These are phyloP conservation scores for Quambalaria eucalypti DNA, from an alignment of 1,284 basidiomycete species.

Conservation along the genomic window DNA sequence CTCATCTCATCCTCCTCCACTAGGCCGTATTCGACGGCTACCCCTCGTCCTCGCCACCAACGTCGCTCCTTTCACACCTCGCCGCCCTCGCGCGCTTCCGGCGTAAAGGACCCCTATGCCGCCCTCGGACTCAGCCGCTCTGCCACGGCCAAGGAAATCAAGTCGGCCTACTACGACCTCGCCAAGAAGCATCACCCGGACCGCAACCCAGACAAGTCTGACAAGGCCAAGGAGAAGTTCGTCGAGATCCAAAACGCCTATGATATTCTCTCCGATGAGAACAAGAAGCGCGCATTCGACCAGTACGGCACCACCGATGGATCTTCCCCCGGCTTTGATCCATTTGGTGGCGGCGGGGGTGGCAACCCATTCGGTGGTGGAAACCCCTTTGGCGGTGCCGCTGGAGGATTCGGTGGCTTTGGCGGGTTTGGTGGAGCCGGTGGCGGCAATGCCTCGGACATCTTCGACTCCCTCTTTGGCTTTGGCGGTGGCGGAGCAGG, in stretches of 20 bases:
- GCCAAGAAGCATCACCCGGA: conserved; percentile 98
- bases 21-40: too few relatives aligned
- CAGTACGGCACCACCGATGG: conserved; percentile 89
- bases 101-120: conserved; percentile 84
- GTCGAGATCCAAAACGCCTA: conserved; percentile 95
- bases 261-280: conserved; percentile 74
- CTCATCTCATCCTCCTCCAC: too few relatives aligned
- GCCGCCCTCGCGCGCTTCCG: conserved; percentile 5
- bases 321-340: conserved; percentile 73
- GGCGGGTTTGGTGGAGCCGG: conserved; percentile 49
- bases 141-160: conserved; percentile 78
- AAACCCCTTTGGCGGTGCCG: conserved; percentile 55
- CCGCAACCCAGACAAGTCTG: conserved; percentile 78
- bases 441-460: conserved; percentile 48
- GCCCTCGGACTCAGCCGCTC: conserved; percentile 79
- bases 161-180: conserved; percentile 90
- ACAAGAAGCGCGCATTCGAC: conserved; percentile 86
- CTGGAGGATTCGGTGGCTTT: conserved; percentile 63
- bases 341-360: conserved; percentile 54
- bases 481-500: conserved; percentile 50
- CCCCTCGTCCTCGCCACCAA: background rate
- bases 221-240: conserved; percentile 74
- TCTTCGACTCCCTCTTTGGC: conserved; percentile 83
- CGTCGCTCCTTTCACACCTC: conserved; percentile 12
- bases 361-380: conserved; percentile 50